Evolutionary conservation across 352 stramenopile species (phyloP).

Genomic region (Globisporangium yorkense): DNA sequence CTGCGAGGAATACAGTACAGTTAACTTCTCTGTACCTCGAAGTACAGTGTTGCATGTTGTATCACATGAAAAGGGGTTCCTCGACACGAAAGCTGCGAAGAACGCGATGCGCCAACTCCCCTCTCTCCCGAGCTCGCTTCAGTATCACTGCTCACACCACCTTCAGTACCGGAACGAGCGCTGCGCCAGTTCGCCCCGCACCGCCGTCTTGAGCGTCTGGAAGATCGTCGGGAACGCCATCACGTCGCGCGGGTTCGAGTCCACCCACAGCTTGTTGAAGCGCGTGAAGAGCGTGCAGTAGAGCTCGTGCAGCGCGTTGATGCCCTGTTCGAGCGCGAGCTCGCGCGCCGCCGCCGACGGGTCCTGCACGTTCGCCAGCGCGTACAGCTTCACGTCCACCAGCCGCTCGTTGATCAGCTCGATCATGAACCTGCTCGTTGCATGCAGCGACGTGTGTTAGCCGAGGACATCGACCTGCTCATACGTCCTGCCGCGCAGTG

Average conservation of each 20-base stretch:
- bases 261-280: constrained; percentile 82
- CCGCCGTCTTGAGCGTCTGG: constrained; percentile 66
- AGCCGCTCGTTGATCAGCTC: constrained; percentile 71
- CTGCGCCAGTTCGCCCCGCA: constrained; percentile 45
- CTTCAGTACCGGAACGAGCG: constrained; percentile 64
- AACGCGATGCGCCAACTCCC: too few species aligned
- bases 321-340: constrained; percentile 17
- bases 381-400: constrained; percentile 72
- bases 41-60: too few species aligned
- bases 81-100: not conserved
- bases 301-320: constrained; percentile 60
- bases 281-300: constrained; percentile 79
- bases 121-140: not conserved
- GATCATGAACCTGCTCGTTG: constrained; percentile 47
- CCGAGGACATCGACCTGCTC: too few species aligned
- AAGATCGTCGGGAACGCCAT: constrained; percentile 86
- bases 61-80: not conserved
- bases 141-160: constrained; percentile 1
- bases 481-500: not conserved
- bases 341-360: constrained; percentile 18
- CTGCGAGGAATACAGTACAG: too few species aligned
- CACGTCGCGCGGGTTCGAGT: constrained; percentile 73
- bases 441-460: too few species aligned
- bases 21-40: too few species aligned
- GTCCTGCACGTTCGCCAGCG: constrained; percentile 14